Percentiles rank a stretch among this genome's conserved stretches.
These are phyloP conservation scores for Phialophora chinensis DNA, from an alignment of 2,329 filamentous ascomycete genomes.

Conservation along the genomic window DNA sequence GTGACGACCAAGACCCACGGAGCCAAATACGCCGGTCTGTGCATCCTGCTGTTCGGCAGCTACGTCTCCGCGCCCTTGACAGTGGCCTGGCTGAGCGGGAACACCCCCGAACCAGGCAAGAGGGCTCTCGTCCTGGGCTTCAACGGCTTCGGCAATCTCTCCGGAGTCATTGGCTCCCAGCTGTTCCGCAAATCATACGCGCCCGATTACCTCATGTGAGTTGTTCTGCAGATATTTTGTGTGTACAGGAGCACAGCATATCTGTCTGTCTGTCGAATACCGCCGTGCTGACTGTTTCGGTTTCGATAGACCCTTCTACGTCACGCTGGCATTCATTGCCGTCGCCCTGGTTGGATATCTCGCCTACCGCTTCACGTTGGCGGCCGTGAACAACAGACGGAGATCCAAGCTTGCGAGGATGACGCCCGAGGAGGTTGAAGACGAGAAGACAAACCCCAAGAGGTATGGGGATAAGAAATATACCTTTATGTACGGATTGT, in stretches of 20 bases:
- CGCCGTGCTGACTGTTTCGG: neutral
- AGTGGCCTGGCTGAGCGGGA: slow-evolving; percentile 62
- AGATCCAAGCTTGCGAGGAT: slow-evolving; percentile 35
- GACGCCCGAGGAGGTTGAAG: slow-evolving; percentile 38
- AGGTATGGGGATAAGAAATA: slow-evolving; percentile 43
- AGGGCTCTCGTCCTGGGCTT: slow-evolving; percentile 60
- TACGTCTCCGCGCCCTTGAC: slow-evolving; percentile 61
- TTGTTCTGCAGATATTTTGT: neutral
- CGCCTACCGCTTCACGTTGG: slow-evolving; percentile 42
- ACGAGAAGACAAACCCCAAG: slow-evolving; percentile 22
- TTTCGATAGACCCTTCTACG: slow-evolving; percentile 41
- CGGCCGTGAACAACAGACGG: slow-evolving; percentile 40
- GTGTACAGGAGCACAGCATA: neutral
- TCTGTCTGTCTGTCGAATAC: neutral
- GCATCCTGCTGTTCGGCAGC: slow-evolving; percentile 52
- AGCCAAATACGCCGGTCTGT: slow-evolving; percentile 55
- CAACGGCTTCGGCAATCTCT: slow-evolving; percentile 60
- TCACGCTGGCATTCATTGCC: slow-evolving; percentile 44
- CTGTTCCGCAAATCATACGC: slow-evolving; percentile 49
- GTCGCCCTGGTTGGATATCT: slow-evolving; percentile 44
- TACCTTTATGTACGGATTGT: slow-evolving; percentile 44
- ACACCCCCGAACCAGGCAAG: slow-evolving; percentile 60
- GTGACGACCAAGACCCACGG: slow-evolving; percentile 54
- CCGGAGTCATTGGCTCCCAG: slow-evolving; percentile 57
- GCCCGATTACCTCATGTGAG: slow-evolving; percentile 42